Base-by-base conservation (phyloP, 305 asterid species). In the Withania somnifera region DNA sequence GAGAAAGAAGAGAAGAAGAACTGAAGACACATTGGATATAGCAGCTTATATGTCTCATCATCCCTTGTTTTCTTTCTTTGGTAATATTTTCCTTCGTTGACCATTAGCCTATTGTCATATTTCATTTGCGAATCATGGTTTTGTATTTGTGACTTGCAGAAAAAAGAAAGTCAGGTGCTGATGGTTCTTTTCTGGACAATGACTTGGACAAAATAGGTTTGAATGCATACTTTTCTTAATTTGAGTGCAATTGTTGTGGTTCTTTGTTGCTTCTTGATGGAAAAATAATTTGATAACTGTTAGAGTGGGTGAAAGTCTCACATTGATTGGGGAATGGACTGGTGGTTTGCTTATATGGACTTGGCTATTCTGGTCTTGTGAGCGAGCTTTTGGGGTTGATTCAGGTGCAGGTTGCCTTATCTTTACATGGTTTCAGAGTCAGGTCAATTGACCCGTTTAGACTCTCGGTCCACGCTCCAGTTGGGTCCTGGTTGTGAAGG, bases 1-100 rank as follows among this genome's bases (percentile, higher is more conserved):
- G 89, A 90, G 99, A 89, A 96, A 88, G 91, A 96, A 85, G 87
- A 91, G 99, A 86, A 92, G 86, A 88, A 88, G 86, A 84, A 61
- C 79, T 40, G 99, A 94, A 90, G 90, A 89, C 78, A 85, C 89
- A 14, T 63, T 45, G 17, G 92, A 92, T 84, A 53, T 84, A 66
- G 83, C 90, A 40, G 84, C 91, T 71, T 90, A 92, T 83, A 91
- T 96, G 98, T 91, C 97, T 20, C 84, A 51, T 58, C 98, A 93
- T 87, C 93, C 88, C 84, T 88, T 96, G 71, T 93, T 96, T 69
- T 90, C 98, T 24, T 94, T 89, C 83, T 89, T 89, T 84, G 98
- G 99, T 96, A 89, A 61, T 60, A 79, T 36, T 14, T 47, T 15
- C 32, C 64, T 28, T 64, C 64, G 8, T 7, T 82, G 78, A 61